These are phyloP conservation scores for Aspergillus bertholletiae DNA, from an alignment of 495 filamentous ascomycete genomes.

Conservation along the genomic window DNA sequence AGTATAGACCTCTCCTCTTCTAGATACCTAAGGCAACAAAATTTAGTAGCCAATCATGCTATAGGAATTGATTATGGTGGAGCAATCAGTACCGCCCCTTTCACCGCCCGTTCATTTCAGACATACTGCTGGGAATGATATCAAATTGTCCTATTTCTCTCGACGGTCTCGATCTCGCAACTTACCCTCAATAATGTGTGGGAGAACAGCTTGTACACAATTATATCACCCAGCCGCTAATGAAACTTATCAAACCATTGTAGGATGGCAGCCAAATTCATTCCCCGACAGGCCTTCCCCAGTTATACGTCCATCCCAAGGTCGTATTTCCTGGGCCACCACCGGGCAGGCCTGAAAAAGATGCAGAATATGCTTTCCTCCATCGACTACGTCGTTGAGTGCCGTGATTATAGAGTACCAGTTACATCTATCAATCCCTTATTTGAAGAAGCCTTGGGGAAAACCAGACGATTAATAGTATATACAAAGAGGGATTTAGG, in stretches of 20 bases:
- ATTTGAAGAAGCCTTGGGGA: conserved; percentile 73
- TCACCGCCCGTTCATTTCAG: conserved; percentile 1
- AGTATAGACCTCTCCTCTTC: neutral
- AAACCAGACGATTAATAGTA: conserved; percentile 71
- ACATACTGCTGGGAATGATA: neutral
- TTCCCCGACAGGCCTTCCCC: conserved; percentile 70
- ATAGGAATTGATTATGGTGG: neutral
- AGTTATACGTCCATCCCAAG: conserved; percentile 67
- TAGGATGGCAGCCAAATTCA: conserved; percentile 49
- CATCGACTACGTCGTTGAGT: conserved; percentile 89
- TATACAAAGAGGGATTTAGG: conserved; percentile 90
- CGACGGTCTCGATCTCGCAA: neutral
- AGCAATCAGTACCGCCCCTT: neutral
- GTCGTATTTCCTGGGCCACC: conserved; percentile 97
- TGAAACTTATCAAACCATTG: neutral
- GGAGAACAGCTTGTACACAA: neutral
- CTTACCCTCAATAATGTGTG: conserved; percentile 4
- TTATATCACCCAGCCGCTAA: neutral
- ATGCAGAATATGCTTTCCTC: conserved; percentile 81
- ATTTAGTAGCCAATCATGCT: neutral
- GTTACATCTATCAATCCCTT: conserved; percentile 86
- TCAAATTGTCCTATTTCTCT: neutral
- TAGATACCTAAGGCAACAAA: neutral
- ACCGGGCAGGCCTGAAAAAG: conserved; percentile 72
- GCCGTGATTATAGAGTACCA: conserved; percentile 88